phyloP scores from a whole-genome alignment of 2,329 filamentous ascomycete genomes.

The Penicillium glabrum region DNA sequence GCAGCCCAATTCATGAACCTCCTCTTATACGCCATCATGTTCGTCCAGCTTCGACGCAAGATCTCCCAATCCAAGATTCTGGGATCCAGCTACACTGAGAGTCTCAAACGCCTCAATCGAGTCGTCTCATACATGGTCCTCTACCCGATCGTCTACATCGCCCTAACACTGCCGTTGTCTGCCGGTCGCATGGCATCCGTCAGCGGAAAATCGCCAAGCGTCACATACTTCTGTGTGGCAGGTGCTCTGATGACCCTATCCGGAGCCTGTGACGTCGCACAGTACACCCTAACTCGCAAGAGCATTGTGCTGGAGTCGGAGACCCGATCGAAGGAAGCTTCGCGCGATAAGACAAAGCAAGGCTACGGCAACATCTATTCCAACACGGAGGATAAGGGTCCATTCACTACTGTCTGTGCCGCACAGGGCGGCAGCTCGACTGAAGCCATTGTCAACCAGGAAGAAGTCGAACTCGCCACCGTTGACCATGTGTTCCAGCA shows the following conservation, averaged over 20 bases:
- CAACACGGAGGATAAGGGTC: constrained; percentile 8
- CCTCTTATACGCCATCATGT: constrained; percentile 47
- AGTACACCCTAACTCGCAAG: constrained; percentile 47
- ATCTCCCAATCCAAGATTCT: constrained; percentile 32
- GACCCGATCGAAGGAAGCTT: constrained; percentile 12
- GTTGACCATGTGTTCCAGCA: constrained; percentile 16
- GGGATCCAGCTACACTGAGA: constrained; percentile 25
- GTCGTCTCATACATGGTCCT: constrained; percentile 40
- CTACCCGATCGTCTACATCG: constrained; percentile 51
- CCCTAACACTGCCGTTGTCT: constrained; percentile 61
- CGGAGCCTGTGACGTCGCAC: constrained; percentile 55
- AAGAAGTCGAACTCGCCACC: constrained; percentile 5
- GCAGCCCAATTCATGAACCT: constrained; percentile 50
- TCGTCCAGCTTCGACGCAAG: constrained; percentile 43
- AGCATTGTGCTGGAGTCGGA: constrained; percentile 15
- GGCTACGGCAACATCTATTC: constrained; percentile 5
- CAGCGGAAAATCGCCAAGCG: constrained; percentile 25
- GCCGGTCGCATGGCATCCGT: constrained; percentile 38
- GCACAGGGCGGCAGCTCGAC: constrained; percentile 8
- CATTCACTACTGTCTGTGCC: constrained; percentile 9
- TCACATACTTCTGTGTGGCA: constrained; percentile 47
- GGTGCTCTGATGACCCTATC: constrained; percentile 56
- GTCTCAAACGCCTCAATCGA: constrained; percentile 30
- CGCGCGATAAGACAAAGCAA: constrained; percentile 3
- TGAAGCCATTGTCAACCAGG: constrained; percentile 7